These are phyloP conservation scores for Limonium bicolor DNA, from an alignment of 148 eudicot species.

Conservation along the genomic window DNA sequence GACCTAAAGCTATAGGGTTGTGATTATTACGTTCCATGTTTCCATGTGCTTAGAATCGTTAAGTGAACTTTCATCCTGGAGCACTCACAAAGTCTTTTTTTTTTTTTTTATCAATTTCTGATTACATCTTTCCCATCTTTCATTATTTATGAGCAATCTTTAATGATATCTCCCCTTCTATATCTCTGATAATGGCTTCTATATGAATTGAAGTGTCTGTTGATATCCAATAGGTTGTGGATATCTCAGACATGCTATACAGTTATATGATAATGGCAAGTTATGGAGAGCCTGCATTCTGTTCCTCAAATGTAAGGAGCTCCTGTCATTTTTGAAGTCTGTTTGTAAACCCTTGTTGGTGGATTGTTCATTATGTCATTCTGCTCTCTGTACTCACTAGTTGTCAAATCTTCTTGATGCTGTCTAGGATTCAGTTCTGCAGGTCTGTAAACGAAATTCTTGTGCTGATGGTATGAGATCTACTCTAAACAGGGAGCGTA, in stretches of 20 bases:
- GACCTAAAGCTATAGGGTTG: too few species aligned
- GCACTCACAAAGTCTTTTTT: neutral
- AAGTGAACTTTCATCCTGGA: too few species aligned
- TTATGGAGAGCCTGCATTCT: slow-evolving; percentile 32
- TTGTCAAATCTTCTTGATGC: slow-evolving; percentile 2
- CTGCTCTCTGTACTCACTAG: neutral
- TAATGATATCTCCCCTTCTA: slow-evolving; percentile 3
- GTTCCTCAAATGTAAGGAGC: too few species aligned
- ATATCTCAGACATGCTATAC: slow-evolving; percentile 52
- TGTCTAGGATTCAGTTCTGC: slow-evolving; percentile 29
- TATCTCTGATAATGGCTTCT: too few species aligned
- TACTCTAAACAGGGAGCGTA: slow-evolving; percentile 16
- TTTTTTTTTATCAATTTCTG: neutral
- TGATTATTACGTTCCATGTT: too few species aligned
- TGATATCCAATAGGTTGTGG: slow-evolving; percentile 48
- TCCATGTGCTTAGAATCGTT: too few species aligned
- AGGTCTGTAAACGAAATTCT: slow-evolving; percentile 8
- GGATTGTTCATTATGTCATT: neutral
- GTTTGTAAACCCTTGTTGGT: slow-evolving; percentile 2
- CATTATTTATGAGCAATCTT: neutral
- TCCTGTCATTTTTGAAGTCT: slow-evolving; percentile 26
- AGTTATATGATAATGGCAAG: slow-evolving; percentile 26
- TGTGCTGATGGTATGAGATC: slow-evolving; percentile 11
- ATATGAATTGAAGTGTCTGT: too few species aligned
- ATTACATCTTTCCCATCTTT: neutral